Evolutionary conservation across 2,329 filamentous ascomycete species (phyloP), one percentile per base, ranked within the genome.

Genomic region (Claviceps quebecensis): DNA sequence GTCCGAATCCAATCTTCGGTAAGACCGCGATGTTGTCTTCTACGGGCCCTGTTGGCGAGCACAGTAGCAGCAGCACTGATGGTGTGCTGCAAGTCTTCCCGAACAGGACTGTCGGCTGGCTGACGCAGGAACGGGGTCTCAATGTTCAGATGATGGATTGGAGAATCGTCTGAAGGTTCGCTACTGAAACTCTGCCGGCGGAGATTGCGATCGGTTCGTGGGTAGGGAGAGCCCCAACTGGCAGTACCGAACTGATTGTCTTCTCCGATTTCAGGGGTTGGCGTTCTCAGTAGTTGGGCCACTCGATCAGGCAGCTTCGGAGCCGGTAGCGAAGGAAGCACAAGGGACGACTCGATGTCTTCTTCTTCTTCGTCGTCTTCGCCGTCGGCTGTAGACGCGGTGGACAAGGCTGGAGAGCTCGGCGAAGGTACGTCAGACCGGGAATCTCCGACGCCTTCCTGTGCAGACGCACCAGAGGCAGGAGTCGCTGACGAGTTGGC

Each of bases 211-310:
- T 78, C 84, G 40, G 83, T 77, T 55, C 76, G 76, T 51, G 86
- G 83, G 69, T 95, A 95, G 22, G 90, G 90, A 50, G 89, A 95
- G 52, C 90, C 90, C 89, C 90, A 95, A 65, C 84, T 90, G 47
- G 88, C 84, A 46, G 87, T 93, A 54, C 75, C 74, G 65, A 77
- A 81, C 53, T 66, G 68, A 43, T 61, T 62, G 48, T 71, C 69
- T 57, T 67, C 66, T 48, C 50, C 48, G 23, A 51, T 44, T 56
- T 55, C 56, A 47, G 58, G 56, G 57, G 73, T 71, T 45, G 78
- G 75, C n/a, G 75, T 79, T 62, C 74, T 72, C 61, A 82, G 64
- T 53, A 80, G 65, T 52, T 75, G 72, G 57, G 72, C 69, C 40
- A 76, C 74, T 56, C 77, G 75, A 46, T 75, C 73, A 56, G 79